Percentiles rank a stretch among this genome's conserved stretches.
phyloP scores from a whole-genome alignment of 2,329 filamentous ascomycete species.

The Chrysoporthe austroafricana region DNA sequence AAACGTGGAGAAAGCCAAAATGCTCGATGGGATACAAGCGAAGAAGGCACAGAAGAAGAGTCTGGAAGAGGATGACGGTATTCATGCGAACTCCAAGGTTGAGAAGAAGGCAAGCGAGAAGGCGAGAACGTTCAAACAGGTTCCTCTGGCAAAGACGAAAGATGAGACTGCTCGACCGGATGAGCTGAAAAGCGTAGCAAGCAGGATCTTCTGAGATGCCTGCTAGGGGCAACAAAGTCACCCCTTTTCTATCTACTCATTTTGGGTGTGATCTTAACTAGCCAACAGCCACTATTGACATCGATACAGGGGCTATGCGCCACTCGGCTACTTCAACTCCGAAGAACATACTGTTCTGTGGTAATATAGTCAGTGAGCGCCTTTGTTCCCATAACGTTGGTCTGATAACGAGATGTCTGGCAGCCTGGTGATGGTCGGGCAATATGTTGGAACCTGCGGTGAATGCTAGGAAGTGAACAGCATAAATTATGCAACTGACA shows the following conservation, averaged over 20 bases:
- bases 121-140: slow-evolving; percentile 68
- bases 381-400: background rate
- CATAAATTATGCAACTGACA: background rate
- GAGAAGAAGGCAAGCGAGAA: slow-evolving; percentile 35
- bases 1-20: slow-evolving; percentile 80
- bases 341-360: slow-evolving; percentile 2
- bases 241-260: background rate
- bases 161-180: slow-evolving; percentile 53
- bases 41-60: slow-evolving; percentile 56
- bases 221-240: background rate
- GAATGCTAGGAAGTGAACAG: background rate
- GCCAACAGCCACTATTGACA: background rate
- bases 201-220: slow-evolving; percentile 62
- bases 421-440: background rate
- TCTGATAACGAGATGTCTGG: background rate
- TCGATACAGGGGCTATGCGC: background rate
- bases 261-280: background rate
- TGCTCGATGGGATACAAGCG: slow-evolving; percentile 73
- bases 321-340: background rate
- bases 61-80: slow-evolving; percentile 40
- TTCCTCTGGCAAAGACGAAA: slow-evolving; percentile 57
- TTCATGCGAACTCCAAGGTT: slow-evolving; percentile 16
- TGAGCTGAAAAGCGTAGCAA: slow-evolving; percentile 62
- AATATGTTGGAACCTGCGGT: background rate
- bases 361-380: background rate